Conservation (phyloP, 2,329 filamentous ascomycete species). For the Fusarium sp. region DNA sequence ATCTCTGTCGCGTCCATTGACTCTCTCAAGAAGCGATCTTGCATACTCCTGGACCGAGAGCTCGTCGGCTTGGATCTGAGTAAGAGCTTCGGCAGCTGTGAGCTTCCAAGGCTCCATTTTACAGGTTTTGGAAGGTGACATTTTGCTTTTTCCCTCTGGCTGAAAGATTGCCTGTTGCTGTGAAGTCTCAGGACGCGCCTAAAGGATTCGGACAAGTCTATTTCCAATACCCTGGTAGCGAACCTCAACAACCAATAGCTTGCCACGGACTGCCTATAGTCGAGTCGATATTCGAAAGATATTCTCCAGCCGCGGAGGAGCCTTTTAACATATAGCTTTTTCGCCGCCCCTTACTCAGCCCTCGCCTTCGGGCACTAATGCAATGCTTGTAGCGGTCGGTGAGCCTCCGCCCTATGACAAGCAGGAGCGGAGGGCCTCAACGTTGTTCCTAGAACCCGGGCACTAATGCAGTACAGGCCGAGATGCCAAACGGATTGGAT, state of each 20-base stretch:
- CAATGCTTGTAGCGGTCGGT: conserved; percentile 20
- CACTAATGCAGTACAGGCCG: conserved; percentile 37
- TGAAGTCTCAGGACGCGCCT: background rate
- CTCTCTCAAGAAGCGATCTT: conserved; percentile 58
- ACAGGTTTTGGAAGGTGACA: conserved; percentile 28
- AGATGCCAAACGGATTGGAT: conserved; percentile 23
- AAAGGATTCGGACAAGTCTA: background rate
- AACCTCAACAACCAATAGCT: conserved; percentile 2
- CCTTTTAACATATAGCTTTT: conserved; percentile 1
- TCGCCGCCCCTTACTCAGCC: background rate
- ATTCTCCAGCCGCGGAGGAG: background rate
- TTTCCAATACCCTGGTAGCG: conserved; percentile 1
- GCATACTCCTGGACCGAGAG: conserved; percentile 65
- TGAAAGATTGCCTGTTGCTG: background rate
- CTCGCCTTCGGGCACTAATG: conserved; percentile 13
- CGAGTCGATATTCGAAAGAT: background rate
- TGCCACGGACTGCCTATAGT: background rate
- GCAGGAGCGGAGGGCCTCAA: conserved; percentile 23
- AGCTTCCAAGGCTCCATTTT: conserved; percentile 40
- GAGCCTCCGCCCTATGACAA: conserved; percentile 25
- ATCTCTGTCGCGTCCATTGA: conserved; percentile 56
- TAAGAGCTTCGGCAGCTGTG: conserved; percentile 59
- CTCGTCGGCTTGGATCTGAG: conserved; percentile 54
- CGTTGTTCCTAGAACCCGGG: conserved; percentile 8
- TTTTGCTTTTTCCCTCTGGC: background rate